A percentile compares a stretch with the other conserved stretches of the same genome.
Conservation (phyloP, 306 rosid genomes). For the Lithocarpus polystachyus region DNA sequence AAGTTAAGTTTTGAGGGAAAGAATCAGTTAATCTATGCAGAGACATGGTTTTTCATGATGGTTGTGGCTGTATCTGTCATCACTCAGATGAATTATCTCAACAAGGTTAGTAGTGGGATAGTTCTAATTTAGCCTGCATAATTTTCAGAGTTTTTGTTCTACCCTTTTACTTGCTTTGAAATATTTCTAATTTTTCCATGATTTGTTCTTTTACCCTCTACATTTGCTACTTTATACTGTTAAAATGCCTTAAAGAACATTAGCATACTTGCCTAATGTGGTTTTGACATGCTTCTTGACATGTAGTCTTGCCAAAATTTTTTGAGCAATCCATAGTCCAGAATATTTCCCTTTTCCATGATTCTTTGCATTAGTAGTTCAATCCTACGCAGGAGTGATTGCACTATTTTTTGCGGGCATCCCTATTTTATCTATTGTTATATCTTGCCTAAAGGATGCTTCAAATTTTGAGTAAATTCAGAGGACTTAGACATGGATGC, state of each 20-base stretch:
- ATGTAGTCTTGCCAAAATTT: not conserved
- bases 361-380: not conserved
- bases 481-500: not conserved
- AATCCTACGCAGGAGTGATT: not conserved
- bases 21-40: conserved; percentile 67
- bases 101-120: conserved; percentile 54
- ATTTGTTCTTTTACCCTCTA: not conserved
- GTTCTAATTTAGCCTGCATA: conserved; percentile 10
- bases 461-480: not conserved
- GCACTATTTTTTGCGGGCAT: not conserved
- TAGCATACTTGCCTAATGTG: not conserved
- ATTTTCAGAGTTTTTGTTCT: not conserved
- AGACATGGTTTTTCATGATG: conserved; percentile 83
- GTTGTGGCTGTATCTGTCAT: conserved; percentile 65
- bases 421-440: not conserved
- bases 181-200: not conserved
- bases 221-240: not conserved
- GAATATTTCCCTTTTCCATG: not conserved
- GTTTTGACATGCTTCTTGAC: not conserved
- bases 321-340: not conserved
- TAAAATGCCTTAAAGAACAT: not conserved
- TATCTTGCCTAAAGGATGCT: conserved; percentile 14
- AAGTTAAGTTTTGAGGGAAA: conserved; percentile 84
- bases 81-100: conserved; percentile 83
- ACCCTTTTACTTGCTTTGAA: not conserved